phyloP scores from a whole-genome alignment of 176 grass and related monocot genomes.

The Dactylis glomerata region DNA sequence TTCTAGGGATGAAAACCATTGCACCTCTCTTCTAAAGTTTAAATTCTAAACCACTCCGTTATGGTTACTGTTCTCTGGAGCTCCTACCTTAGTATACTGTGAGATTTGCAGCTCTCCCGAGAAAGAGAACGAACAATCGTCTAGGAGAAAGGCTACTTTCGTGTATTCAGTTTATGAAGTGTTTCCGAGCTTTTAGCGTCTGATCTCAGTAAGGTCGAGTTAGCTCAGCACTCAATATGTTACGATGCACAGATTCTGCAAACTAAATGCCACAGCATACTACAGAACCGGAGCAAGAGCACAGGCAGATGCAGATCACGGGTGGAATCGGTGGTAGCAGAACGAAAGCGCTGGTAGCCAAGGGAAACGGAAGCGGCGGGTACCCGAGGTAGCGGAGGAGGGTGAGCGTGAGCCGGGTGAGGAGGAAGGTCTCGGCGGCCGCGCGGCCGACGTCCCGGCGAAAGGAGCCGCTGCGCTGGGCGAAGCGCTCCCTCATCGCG shows the following conservation, averaged over 20 bases:
- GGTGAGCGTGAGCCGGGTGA: conserved; percentile 70
- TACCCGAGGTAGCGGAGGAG: conserved; percentile 97
- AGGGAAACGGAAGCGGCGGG: background rate
- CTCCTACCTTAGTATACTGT: background rate
- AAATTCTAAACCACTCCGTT: background rate
- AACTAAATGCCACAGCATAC: background rate
- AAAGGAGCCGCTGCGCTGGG: conserved; percentile 34
- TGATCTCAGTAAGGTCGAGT: background rate
- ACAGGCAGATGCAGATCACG: background rate
- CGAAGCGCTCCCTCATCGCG: conserved; percentile 27
- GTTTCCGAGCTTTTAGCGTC: background rate
- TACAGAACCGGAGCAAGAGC: background rate
- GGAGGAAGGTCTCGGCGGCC: conserved; percentile 56
- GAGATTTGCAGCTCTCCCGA: background rate
- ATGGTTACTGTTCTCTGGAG: background rate
- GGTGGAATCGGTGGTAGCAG: background rate
- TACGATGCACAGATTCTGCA: background rate
- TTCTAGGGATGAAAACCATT: background rate
- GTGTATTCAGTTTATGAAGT: background rate
- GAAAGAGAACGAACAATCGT: background rate
- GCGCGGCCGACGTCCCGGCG: conserved; percentile 41
- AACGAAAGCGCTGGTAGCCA: background rate
- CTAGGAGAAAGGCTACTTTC: background rate
- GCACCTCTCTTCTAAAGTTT: background rate
- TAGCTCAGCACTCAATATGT: background rate